phyloP scores from a whole-genome alignment of 1,139 yeast species.

The Saccharomyces pastorianus region DNA sequence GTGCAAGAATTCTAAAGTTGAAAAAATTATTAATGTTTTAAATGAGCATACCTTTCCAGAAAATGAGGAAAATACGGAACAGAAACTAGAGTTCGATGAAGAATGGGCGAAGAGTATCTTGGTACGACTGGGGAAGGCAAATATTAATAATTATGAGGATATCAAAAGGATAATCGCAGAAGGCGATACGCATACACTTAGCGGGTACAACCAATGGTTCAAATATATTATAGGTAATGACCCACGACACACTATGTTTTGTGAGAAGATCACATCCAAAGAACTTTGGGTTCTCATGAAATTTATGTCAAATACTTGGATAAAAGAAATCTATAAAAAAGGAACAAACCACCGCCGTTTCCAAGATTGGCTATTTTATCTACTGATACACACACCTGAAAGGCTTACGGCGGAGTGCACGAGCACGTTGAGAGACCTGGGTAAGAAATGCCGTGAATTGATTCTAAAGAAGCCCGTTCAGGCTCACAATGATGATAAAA shows the following conservation, averaged over 20 bases:
- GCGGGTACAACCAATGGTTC: conserved; percentile 22
- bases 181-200: conserved; percentile 8
- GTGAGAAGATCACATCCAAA: conserved; percentile 10
- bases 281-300: conserved; percentile 22
- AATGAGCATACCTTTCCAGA: not conserved
- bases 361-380: conserved; percentile 25
- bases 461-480: conserved; percentile 1
- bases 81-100: conserved; percentile 18
- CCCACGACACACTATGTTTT: conserved; percentile 18
- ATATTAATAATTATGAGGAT: conserved; percentile 11
- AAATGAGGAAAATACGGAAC: conserved; percentile 5
- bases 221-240: conserved; percentile 18
- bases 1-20: not conserved
- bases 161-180: conserved; percentile 10
- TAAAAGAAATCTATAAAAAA: conserved; percentile 18
- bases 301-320: conserved; percentile 24
- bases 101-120: conserved; percentile 18
- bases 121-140: conserved; percentile 6
- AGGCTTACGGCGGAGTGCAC: conserved; percentile 21
- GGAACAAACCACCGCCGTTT: conserved; percentile 9
- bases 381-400: conserved; percentile 21
- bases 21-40: not conserved
- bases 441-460: conserved; percentile 19
- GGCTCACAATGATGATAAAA: not conserved
- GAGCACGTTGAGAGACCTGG: conserved; percentile 24